These are phyloP conservation scores for Sanghuangporus weigelae DNA, from an alignment of 1,284 basidiomycete genomes.

Conservation along the genomic window DNA sequence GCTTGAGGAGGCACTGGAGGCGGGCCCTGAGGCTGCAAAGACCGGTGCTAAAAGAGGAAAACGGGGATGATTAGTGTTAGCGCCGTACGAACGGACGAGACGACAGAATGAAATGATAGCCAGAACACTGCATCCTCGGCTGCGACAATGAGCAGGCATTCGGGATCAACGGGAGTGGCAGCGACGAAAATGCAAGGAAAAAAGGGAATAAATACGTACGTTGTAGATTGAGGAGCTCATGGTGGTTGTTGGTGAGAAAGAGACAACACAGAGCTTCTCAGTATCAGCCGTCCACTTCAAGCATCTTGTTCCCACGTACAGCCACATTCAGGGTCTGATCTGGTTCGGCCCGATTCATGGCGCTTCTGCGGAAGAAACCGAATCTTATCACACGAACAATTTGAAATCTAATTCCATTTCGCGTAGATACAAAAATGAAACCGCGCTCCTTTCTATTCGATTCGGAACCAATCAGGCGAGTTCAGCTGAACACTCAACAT, in stretches of 20 bases:
- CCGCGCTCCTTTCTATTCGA: too few species aligned
- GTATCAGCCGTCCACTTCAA: not conserved
- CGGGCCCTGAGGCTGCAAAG: slow-evolving; percentile 54
- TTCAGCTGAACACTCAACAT: too few species aligned
- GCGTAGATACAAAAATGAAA: too few species aligned
- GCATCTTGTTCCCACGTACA: not conserved
- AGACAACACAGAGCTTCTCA: not conserved
- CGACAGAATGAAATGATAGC: not conserved
- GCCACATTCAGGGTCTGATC: not conserved
- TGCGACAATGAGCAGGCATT: not conserved
- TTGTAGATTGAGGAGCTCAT: slow-evolving; percentile 46
- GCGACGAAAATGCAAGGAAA: slow-evolving; percentile 5
- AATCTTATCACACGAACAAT: too few species aligned
- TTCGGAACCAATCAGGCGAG: too few species aligned
- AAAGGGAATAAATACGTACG: slow-evolving; percentile 28
- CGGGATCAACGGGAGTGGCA: not conserved
- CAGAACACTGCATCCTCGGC: not conserved
- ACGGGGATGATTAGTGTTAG: slow-evolving; percentile 3
- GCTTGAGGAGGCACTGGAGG: slow-evolving; percentile 36
- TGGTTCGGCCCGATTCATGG: not conserved
- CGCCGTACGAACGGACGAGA: not conserved
- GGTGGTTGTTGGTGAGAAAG: slow-evolving; percentile 16
- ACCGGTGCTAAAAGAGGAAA: slow-evolving; percentile 48
- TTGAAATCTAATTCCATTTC: too few species aligned
- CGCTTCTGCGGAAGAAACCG: too few species aligned